phyloP scores from a whole-genome alignment of 495 filamentous ascomycete species.

The Recurvomyces mirabilis region DNA sequence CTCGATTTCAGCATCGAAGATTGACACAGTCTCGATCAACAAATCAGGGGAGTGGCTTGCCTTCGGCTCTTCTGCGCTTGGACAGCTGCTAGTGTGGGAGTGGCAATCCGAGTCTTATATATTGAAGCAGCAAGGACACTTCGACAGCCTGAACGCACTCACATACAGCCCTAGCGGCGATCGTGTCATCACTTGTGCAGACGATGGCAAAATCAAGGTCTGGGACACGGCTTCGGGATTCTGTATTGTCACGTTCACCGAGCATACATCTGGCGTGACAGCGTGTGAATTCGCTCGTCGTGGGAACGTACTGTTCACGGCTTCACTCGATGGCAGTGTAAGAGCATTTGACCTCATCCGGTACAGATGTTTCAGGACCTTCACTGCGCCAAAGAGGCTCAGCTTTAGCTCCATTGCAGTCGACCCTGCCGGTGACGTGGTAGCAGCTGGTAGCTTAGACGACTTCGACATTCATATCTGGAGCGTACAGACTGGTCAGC shows the following conservation, averaged over 20 bases:
- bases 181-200: conserved; percentile 80
- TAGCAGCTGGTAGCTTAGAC: conserved; percentile 88
- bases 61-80: conserved; percentile 91
- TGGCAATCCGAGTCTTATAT: conserved; percentile 99
- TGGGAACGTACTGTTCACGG: conserved; percentile 88
- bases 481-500: conserved; percentile 95
- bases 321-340: conserved; percentile 84
- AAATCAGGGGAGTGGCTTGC: conserved; percentile 93
- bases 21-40: conserved; percentile 87
- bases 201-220: conserved; percentile 96
- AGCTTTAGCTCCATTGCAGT: conserved; percentile 90
- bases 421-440: conserved; percentile 90
- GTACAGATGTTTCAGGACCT: conserved; percentile 93
- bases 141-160: conserved; percentile 90
- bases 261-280: conserved; percentile 92
- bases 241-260: conserved; percentile 94
- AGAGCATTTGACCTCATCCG: conserved; percentile 93
- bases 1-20: conserved; percentile 91
- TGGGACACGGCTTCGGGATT: conserved; percentile 96
- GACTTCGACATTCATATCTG: conserved; percentile 96
- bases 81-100: conserved; percentile 94
- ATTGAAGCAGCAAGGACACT: conserved; percentile 92
- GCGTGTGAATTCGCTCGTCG: conserved; percentile 88
- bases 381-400: conserved; percentile 80
- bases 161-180: conserved; percentile 90